phyloP scores from a whole-genome alignment of 208 protist genomes.

The Plasmodiophora brassicae region DNA sequence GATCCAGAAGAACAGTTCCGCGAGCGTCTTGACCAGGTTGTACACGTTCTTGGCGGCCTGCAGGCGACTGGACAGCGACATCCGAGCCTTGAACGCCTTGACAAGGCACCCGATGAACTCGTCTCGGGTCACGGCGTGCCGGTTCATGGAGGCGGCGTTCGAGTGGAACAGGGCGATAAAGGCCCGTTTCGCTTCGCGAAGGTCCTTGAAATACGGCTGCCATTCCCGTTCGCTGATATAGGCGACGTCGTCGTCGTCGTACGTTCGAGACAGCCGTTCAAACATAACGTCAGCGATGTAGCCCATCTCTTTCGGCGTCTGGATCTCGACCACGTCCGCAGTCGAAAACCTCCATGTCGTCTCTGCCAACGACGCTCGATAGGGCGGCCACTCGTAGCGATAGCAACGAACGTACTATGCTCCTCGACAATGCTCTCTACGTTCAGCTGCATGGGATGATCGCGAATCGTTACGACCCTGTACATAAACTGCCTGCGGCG shows the following conservation, averaged over 20 bases:
- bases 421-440: background rate
- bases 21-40: background rate
- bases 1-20: background rate
- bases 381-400: background rate
- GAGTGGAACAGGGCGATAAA: background rate
- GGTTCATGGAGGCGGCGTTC: background rate
- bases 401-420: background rate
- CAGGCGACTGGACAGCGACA: background rate
- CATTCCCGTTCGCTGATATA: background rate
- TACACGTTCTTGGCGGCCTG: conserved; percentile 1
- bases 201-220: background rate
- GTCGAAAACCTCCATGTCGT: background rate
- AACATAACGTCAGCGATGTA: background rate
- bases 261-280: background rate
- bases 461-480: background rate
- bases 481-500: background rate
- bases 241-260: background rate
- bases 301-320: conserved; percentile 10
- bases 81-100: background rate
- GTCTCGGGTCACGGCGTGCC: background rate
- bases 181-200: background rate
- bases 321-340: background rate
- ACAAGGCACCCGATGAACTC: background rate
- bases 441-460: background rate
- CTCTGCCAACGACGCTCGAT: background rate